A percentile compares a stretch with the other conserved stretches of the same genome.
These are phyloP conservation scores for Daldinia caldariorum DNA, from an alignment of 495 filamentous ascomycete genomes.

Conservation along the genomic window DNA sequence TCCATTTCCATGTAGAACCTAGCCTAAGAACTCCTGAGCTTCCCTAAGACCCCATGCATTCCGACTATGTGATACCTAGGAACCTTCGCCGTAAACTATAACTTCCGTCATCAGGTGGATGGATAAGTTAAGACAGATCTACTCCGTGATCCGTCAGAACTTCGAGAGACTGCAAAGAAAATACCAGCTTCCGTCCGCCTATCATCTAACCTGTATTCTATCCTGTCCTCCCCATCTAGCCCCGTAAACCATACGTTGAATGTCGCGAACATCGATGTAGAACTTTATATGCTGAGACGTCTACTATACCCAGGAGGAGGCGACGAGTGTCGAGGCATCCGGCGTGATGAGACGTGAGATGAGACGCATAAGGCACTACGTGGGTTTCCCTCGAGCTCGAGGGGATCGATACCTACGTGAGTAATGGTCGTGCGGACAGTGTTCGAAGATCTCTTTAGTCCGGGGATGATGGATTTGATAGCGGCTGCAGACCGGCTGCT, in stretches of 20 bases:
- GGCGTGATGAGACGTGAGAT: not conserved
- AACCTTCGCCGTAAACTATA: not conserved
- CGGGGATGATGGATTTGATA: slow-evolving; percentile 36
- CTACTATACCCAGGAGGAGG: slow-evolving; percentile 32
- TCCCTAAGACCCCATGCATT: not conserved
- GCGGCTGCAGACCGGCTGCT: slow-evolving; percentile 20
- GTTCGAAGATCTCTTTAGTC: slow-evolving; percentile 27
- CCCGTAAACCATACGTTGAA: not conserved
- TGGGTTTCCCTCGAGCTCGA: slow-evolving; percentile 4
- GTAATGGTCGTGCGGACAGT: slow-evolving; percentile 28
- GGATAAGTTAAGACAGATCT: slow-evolving; percentile 1
- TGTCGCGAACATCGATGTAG: not conserved
- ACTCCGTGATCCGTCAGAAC: not conserved
- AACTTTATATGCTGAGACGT: slow-evolving; percentile 32
- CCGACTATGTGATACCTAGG: not conserved
- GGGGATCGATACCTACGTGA: slow-evolving; percentile 22
- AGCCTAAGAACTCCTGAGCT: slow-evolving; percentile 30
- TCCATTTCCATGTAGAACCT: slow-evolving; percentile 10
- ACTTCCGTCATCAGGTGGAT: slow-evolving; percentile 4
- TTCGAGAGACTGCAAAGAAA: slow-evolving; percentile 4
- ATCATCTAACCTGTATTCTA: slow-evolving; percentile 20
- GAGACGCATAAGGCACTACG: slow-evolving; percentile 5
- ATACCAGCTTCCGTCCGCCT: not conserved
- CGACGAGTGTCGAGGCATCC: slow-evolving; percentile 22
- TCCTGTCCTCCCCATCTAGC: slow-evolving; percentile 4